A percentile compares a stretch with the other conserved stretches of the same genome.
phyloP scores from a whole-genome alignment of 176 grass and related monocot species.

The Ampelocalamus luodianensis region DNA sequence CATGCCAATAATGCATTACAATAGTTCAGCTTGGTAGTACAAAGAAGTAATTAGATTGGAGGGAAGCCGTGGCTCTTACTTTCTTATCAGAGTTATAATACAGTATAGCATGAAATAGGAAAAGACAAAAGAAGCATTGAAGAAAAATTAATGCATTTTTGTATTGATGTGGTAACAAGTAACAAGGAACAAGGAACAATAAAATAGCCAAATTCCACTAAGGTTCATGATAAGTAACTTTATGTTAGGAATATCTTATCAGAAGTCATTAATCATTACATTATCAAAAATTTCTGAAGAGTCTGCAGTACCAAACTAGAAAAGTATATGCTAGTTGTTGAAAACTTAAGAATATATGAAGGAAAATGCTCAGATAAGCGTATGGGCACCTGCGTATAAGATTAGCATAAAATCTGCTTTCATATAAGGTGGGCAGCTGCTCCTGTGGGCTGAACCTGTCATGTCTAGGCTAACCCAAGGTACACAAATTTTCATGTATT shows the following conservation, averaged over 20 bases:
- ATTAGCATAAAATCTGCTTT: constrained; percentile 17
- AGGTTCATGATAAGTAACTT: background rate
- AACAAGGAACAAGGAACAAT: background rate
- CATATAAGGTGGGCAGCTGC: background rate
- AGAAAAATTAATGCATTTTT: background rate
- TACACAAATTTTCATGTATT: too few species aligned
- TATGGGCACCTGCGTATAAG: background rate
- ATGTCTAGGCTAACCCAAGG: too few species aligned
- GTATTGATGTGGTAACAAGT: background rate
- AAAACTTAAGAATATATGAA: background rate
- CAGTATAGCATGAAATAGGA: background rate
- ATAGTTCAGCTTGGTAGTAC: background rate
- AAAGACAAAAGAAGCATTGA: background rate
- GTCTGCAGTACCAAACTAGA: background rate
- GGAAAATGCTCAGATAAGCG: background rate
- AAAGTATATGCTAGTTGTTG: background rate
- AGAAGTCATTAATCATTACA: background rate
- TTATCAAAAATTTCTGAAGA: background rate
- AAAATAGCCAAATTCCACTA: background rate
- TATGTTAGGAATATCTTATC: background rate
- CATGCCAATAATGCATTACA: background rate
- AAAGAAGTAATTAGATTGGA: background rate
- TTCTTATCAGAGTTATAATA: too few species aligned
- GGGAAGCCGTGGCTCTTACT: background rate
- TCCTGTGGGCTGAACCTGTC: background rate